These are phyloP conservation scores for Monosporascus sp. DNA, from an alignment of 2,329 filamentous ascomycete species.

Conservation along the genomic window DNA sequence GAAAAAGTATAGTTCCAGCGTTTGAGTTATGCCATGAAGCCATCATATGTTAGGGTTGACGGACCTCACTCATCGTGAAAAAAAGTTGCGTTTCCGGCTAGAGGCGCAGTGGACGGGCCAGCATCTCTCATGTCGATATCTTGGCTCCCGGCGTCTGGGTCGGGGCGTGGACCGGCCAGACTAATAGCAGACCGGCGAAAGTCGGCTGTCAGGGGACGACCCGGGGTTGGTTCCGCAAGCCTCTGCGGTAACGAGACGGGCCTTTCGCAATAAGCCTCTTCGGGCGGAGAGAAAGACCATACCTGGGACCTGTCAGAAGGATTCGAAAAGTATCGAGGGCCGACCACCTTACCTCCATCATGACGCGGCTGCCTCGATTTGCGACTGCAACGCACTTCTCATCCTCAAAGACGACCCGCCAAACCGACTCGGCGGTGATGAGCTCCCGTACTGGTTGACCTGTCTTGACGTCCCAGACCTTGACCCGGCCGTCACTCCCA, in stretches of 20 bases:
- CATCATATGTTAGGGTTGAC: background rate
- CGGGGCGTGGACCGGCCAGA: constrained; percentile 10
- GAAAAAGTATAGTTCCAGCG: constrained; percentile 2
- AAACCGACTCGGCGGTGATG: constrained; percentile 88
- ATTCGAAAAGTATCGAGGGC: background rate
- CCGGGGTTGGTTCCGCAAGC: constrained; percentile 39
- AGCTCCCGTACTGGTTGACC: constrained; percentile 88
- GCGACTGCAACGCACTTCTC: constrained; percentile 98
- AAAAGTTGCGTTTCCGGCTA: constrained; percentile 43
- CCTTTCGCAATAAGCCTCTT: constrained; percentile 55
- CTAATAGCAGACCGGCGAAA: constrained; percentile 23
- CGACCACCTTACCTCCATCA: constrained; percentile 79
- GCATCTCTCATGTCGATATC: constrained; percentile 55
- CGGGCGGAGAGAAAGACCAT: constrained; percentile 89
- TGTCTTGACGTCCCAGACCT: constrained; percentile 95
- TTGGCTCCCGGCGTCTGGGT: constrained; percentile 30
- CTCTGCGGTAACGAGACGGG: constrained; percentile 45
- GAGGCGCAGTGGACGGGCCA: constrained; percentile 49
- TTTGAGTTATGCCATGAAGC: background rate
- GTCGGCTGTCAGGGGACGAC: constrained; percentile 46
- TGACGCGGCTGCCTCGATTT: constrained; percentile 74
- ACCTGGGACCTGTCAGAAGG: constrained; percentile 53
- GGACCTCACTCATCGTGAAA: constrained; percentile 40
- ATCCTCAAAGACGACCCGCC: constrained; percentile 96
- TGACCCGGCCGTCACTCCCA: constrained; percentile 94